Evolutionary conservation across 139 green algal genomes (phyloP).

Genomic region (Pleodorina starrii): DNA sequence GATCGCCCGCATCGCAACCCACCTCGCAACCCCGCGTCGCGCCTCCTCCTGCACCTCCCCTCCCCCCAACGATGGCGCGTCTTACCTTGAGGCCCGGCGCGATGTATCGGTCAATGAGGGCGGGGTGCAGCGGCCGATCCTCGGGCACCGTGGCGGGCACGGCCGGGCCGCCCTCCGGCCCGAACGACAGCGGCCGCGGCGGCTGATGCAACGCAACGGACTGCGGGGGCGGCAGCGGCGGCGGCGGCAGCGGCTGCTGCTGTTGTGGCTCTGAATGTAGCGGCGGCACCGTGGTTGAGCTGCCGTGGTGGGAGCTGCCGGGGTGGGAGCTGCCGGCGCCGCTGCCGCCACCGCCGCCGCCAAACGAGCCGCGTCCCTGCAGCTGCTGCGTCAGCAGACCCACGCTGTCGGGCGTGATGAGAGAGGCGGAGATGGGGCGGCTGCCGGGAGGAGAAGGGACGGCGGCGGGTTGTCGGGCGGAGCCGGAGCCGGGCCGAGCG

Average conservation of each 20-base stretch:
- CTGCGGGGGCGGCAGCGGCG: neutral
- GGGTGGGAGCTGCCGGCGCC: neutral
- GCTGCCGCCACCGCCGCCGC: too few relatives aligned
- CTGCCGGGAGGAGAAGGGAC: conserved; percentile 17
- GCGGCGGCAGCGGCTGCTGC: neutral
- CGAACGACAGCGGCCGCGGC: neutral
- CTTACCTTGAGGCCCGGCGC: conserved; percentile 33
- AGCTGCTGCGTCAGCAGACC: neutral
- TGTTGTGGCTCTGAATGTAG: too few relatives aligned
- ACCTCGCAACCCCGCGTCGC: too few relatives aligned
- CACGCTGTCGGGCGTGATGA: conserved; percentile 32
- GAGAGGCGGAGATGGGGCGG: conserved; percentile 10
- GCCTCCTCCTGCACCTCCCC: too few relatives aligned
- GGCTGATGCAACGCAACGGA: neutral
- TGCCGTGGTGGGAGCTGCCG: conserved; percentile 4
- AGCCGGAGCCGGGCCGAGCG: neutral
- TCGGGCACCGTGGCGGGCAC: conserved; percentile 33
- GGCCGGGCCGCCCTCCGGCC: neutral
- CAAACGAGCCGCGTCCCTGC: too few relatives aligned
- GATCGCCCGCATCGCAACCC: too few relatives aligned
- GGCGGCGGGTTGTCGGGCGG: neutral
- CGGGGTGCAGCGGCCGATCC: neutral
- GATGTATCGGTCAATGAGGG: conserved; percentile 38
- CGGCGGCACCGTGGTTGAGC: neutral
- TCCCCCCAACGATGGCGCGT: too few relatives aligned